These are phyloP conservation scores for Mollisia scopiformis DNA, from an alignment of 2,329 filamentous ascomycete genomes.

Conservation along the genomic window DNA sequence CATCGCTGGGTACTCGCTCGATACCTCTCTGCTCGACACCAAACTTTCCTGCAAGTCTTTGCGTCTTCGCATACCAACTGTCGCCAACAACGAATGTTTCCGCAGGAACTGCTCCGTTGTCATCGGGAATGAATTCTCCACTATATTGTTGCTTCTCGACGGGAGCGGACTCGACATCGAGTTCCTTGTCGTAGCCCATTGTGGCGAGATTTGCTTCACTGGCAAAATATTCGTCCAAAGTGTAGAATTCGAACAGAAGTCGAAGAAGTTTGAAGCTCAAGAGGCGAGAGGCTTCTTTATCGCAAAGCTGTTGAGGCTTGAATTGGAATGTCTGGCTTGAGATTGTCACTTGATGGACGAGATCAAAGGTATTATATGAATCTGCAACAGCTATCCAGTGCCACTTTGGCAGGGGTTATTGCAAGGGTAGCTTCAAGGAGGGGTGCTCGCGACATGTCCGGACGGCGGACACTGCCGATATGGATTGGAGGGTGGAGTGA, in stretches of 20 bases:
- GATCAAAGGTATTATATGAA: conserved; percentile 21
- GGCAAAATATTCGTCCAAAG: neutral
- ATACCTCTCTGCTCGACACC: conserved; percentile 77
- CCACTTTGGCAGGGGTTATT: conserved; percentile 20
- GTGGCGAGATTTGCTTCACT: neutral
- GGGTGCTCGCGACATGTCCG: conserved; percentile 19
- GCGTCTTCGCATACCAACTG: conserved; percentile 58
- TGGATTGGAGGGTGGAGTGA: conserved; percentile 21
- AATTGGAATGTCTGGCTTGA: conserved; percentile 7
- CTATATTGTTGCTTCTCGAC: conserved; percentile 27
- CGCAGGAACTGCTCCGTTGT: conserved; percentile 49
- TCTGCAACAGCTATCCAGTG: conserved; percentile 14
- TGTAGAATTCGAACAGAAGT: neutral
- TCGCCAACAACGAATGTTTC: conserved; percentile 62
- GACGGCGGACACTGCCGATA: conserved; percentile 30
- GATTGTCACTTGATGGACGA: conserved; percentile 9
- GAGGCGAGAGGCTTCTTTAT: conserved; percentile 5
- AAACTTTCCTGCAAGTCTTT: conserved; percentile 65
- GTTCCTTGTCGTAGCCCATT: conserved; percentile 23
- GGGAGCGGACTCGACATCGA: conserved; percentile 31
- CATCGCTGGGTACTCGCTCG: conserved; percentile 72
- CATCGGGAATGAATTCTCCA: conserved; percentile 31
- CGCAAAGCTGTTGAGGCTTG: conserved; percentile 2
- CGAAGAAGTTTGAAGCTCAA: neutral
- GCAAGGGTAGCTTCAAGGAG: conserved; percentile 20